Percentiles rank a stretch among this genome's conserved stretches.
Conservation (phyloP, 768 basidiomycete species). For the Pleurotus sapidus region DNA sequence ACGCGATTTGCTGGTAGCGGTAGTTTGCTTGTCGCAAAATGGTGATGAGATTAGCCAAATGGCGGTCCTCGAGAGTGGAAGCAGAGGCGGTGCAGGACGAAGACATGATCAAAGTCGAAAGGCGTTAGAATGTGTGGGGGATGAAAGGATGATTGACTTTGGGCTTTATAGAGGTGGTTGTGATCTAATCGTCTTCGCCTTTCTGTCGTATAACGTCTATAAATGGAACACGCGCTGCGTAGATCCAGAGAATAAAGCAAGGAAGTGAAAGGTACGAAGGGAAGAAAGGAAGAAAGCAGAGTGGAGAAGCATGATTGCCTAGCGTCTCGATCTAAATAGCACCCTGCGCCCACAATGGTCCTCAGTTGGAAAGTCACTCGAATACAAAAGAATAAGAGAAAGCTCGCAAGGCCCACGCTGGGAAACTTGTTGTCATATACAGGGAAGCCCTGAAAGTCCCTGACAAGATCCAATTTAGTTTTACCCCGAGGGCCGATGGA, state of each 20-base stretch:
- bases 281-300: slow-evolving; percentile 4
- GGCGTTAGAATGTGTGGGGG: background rate
- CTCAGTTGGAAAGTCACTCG: background rate
- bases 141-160: background rate
- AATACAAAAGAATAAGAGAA: slow-evolving; percentile 4
- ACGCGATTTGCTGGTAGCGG: slow-evolving; percentile 36
- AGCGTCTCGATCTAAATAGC: background rate
- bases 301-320: background rate
- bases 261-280: background rate
- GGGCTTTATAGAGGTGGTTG: background rate
- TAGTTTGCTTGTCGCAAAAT: slow-evolving; percentile 42
- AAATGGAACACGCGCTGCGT: background rate
- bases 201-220: background rate
- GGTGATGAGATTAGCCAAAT: slow-evolving; percentile 32
- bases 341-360: slow-evolving; percentile 1
- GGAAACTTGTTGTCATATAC: background rate
- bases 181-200: background rate
- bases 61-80: slow-evolving; percentile 19
- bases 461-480: background rate
- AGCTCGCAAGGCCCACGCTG: background rate
- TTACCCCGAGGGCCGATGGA: background rate
- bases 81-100: background rate
- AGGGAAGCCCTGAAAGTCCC: background rate
- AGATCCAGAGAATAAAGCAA: background rate
- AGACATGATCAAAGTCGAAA: background rate